Conservation (phyloP, 2,329 filamentous ascomycete genomes). For the Fusarium siculi region DNA sequence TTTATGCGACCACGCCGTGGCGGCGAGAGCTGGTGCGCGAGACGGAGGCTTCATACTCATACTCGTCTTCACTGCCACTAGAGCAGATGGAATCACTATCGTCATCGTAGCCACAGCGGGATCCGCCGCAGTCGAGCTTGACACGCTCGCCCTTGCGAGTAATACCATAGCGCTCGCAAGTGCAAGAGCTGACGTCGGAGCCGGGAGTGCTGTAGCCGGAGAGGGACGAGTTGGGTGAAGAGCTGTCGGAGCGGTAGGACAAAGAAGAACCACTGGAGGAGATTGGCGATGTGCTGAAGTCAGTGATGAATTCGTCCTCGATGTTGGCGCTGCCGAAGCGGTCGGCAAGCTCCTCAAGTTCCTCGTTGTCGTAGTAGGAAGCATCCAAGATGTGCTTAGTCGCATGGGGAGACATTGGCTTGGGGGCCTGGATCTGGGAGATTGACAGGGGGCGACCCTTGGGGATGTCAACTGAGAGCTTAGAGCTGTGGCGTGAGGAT, state of each 20-base stretch:
- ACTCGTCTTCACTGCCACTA: slow-evolving; percentile 72
- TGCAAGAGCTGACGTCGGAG: slow-evolving; percentile 83
- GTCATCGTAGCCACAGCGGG: slow-evolving; percentile 84
- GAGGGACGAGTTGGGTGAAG: slow-evolving; percentile 76
- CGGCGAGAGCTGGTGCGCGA: slow-evolving; percentile 66
- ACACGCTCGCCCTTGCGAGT: slow-evolving; percentile 92
- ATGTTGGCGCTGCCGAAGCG: slow-evolving; percentile 74
- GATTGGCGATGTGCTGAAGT: slow-evolving; percentile 68
- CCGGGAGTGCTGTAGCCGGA: slow-evolving; percentile 82
- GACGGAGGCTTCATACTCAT: slow-evolving; percentile 54
- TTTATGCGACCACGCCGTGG: slow-evolving; percentile 67
- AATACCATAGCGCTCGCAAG: slow-evolving; percentile 96
- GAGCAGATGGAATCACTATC: slow-evolving; percentile 73
- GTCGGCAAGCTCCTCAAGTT: slow-evolving; percentile 81
- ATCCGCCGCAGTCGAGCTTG: slow-evolving; percentile 94
- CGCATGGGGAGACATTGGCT: slow-evolving; percentile 87
- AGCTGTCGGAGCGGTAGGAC: slow-evolving; percentile 78
- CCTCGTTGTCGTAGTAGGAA: slow-evolving; percentile 78
- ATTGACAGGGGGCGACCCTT: slow-evolving; percentile 90
- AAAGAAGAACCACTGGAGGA: slow-evolving; percentile 77
- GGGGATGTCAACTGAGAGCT: slow-evolving; percentile 74
- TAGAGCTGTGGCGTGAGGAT: slow-evolving; percentile 58
- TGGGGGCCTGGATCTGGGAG: slow-evolving; percentile 90
- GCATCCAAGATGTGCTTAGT: slow-evolving; percentile 87
- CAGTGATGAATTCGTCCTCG: slow-evolving; percentile 65